Conservation (phyloP, 2,329 filamentous ascomycete species). For the Aspergillus japonicus region DNA sequence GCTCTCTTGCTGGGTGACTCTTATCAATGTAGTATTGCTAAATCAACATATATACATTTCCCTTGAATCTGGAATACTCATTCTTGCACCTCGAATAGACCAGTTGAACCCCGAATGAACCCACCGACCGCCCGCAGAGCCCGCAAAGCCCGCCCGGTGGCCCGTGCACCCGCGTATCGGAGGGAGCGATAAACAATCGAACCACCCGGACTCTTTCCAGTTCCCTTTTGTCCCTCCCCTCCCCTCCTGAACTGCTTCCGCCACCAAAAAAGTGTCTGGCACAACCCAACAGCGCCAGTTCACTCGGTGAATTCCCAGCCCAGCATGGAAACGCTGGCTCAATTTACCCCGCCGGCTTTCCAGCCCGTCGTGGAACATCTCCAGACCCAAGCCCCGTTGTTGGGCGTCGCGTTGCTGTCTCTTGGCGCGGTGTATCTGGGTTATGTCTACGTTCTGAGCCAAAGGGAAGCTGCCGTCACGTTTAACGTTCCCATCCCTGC, state of each 20-base stretch:
- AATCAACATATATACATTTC: too few species aligned
- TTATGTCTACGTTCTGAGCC: conserved; percentile 31
- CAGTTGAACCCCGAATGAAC: neutral
- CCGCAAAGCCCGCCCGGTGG: neutral
- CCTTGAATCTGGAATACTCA: neutral
- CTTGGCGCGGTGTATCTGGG: conserved; percentile 32
- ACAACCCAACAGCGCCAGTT: conserved; percentile 16
- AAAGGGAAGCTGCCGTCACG: conserved; percentile 34
- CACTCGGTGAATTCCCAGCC: conserved; percentile 7
- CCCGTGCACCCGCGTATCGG: conserved; percentile 19
- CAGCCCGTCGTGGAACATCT: conserved; percentile 21
- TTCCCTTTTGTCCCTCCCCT: neutral
- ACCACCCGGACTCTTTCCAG: conserved; percentile 11
- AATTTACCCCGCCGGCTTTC: conserved; percentile 24
- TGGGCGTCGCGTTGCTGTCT: conserved; percentile 30
- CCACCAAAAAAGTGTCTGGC: neutral
- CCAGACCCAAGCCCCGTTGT: conserved; percentile 20
- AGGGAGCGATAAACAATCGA: conserved; percentile 19
- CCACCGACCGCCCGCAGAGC: neutral
- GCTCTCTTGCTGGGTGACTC: too few species aligned
- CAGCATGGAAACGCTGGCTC: conserved; percentile 27
- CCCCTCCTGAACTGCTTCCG: neutral
- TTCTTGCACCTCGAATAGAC: neutral
- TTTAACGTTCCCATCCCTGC: conserved; percentile 41
- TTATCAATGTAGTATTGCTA: too few species aligned